Evolutionary conservation across 208 protist genomes (phyloP), one percentile per base, ranked within the genome.

Genomic region (Trypanosoma theileri): DNA sequence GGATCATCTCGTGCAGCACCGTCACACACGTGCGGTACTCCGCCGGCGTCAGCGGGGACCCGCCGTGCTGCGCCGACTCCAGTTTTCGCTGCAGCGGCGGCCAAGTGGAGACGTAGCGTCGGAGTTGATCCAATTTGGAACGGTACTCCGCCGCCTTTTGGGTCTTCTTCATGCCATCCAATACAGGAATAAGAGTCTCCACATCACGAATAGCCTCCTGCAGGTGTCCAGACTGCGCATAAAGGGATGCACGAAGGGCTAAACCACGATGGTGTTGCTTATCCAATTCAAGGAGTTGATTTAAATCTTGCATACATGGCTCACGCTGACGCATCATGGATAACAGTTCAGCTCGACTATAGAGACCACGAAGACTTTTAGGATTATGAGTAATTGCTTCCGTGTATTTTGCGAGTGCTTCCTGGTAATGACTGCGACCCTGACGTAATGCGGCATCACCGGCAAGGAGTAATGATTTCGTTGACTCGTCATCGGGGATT

Each of bases 381-480:
- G 86, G 84, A 54, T 79, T 79, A 13, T 84, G 80, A 1, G 86
- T 51, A 12, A 93, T 72, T 0, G 83, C 88, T 61, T 81, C 83
- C 0, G 88, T 94, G 65, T 94, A 96, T 70, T 93, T 93, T 22
- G 80, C 79, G n/a, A 96, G 66, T 19, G 91, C 91, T 44, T 94
- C 88, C 41, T 83, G 86, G 70, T 94, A 96, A 19, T 86, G 72
- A 17, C 51, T 46, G 28, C 85, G 81, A 0, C 91, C 91, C 40
- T 84, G 62, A 22, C 86, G 79, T 11, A 96, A 59, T 4, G 81
- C 79, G 54, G 80, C 75, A 69, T 96, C 91, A 13, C 86, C 91
- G 0, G 81, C 85, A 0, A 75, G 75, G 2, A 96, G 66, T 24
- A 94, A 62, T 48, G 65, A 9, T 13, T 83, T 82, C 9, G 75